Evolutionary conservation across 2,329 filamentous ascomycete genomes (phyloP).

Genomic region (Rutstroemia sp.): DNA sequence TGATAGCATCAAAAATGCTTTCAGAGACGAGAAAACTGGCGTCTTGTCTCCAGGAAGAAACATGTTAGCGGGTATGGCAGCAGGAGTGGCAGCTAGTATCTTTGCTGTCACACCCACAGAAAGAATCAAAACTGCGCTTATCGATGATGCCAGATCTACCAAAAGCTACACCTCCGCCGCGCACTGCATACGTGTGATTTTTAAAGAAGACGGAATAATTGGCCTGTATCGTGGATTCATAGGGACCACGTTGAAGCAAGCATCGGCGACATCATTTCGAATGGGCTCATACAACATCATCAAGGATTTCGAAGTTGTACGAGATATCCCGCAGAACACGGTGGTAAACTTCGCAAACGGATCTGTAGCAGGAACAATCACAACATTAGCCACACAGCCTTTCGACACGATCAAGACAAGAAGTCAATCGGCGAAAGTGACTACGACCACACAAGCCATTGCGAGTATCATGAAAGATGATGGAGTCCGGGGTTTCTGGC

Average conservation of each 20-base stretch:
- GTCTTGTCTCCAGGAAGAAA: slow-evolving; percentile 47
- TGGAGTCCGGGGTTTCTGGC: slow-evolving; percentile 56
- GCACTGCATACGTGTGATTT: slow-evolving; percentile 30
- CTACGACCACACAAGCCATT: slow-evolving; percentile 49
- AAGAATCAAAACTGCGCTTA: slow-evolving; percentile 58
- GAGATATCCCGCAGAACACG: slow-evolving; percentile 32
- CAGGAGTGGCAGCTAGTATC: slow-evolving; percentile 53
- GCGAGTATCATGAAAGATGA: slow-evolving; percentile 46
- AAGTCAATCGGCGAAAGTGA: slow-evolving; percentile 50
- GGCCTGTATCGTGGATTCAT: slow-evolving; percentile 39
- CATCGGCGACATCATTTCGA: slow-evolving; percentile 38
- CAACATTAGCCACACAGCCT: slow-evolving; percentile 51
- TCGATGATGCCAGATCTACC: slow-evolving; percentile 21
- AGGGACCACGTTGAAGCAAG: slow-evolving; percentile 41
- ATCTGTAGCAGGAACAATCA: slow-evolving; percentile 51
- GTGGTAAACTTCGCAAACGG: slow-evolving; percentile 54
- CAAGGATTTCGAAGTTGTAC: slow-evolving; percentile 38
- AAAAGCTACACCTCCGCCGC: slow-evolving; percentile 27
- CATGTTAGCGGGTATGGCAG: slow-evolving; percentile 56
- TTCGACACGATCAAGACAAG: slow-evolving; percentile 59
- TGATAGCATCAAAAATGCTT: slow-evolving; percentile 55
- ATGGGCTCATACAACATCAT: slow-evolving; percentile 37
- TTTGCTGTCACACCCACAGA: slow-evolving; percentile 63
- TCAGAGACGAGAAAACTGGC: slow-evolving; percentile 50
- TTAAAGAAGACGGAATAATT: slow-evolving; percentile 34